These are phyloP conservation scores for Hypholoma sublateritium DNA, from an alignment of 768 basidiomycete genomes.

Conservation along the genomic window DNA sequence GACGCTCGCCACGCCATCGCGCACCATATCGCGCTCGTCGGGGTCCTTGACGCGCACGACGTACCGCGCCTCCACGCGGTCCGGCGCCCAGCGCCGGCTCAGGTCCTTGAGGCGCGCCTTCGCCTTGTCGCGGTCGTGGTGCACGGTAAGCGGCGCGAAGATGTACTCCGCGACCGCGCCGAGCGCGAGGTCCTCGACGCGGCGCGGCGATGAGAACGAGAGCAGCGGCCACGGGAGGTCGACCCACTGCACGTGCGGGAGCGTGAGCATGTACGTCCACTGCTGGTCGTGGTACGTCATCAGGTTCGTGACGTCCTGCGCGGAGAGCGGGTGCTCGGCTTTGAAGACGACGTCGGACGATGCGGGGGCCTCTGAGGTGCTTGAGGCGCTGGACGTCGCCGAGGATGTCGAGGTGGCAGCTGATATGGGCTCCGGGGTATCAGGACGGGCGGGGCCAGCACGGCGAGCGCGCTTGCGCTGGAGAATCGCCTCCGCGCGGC, in stretches of 20 bases:
- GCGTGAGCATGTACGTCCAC: slow-evolving; percentile 20
- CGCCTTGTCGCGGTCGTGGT: slow-evolving; percentile 13
- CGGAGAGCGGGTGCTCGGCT: slow-evolving; percentile 14
- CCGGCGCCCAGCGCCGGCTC: slow-evolving; percentile 23
- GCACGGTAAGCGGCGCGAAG: slow-evolving; percentile 15
- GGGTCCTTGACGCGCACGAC: slow-evolving; percentile 15
- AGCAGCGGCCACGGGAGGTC: slow-evolving; percentile 27
- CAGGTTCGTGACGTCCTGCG: slow-evolving; percentile 20
- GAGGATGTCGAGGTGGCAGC: slow-evolving; percentile 11
- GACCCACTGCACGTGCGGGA: slow-evolving; percentile 20
- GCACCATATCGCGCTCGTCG: slow-evolving; percentile 21
- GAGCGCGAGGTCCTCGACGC: slow-evolving; percentile 18
- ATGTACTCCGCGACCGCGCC: slow-evolving; percentile 21
- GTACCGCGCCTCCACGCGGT: slow-evolving; percentile 23
- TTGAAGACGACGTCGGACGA: neutral
- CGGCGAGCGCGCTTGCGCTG: slow-evolving; percentile 11
- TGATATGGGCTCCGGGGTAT: slow-evolving; percentile 9
- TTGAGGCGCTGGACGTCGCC: slow-evolving; percentile 11
- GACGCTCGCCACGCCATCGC: slow-evolving; percentile 21
- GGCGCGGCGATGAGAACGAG: slow-evolving; percentile 17
- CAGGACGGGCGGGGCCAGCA: neutral
- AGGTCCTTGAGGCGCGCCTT: slow-evolving; percentile 22
- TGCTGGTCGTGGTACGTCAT: slow-evolving; percentile 26
- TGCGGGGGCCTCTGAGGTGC: slow-evolving; percentile 5
- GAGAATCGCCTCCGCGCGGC: slow-evolving; percentile 21